These are phyloP conservation scores for Coemansia sp. DNA, from an alignment of 192 early-diverging fungal species.

Conservation along the genomic window DNA sequence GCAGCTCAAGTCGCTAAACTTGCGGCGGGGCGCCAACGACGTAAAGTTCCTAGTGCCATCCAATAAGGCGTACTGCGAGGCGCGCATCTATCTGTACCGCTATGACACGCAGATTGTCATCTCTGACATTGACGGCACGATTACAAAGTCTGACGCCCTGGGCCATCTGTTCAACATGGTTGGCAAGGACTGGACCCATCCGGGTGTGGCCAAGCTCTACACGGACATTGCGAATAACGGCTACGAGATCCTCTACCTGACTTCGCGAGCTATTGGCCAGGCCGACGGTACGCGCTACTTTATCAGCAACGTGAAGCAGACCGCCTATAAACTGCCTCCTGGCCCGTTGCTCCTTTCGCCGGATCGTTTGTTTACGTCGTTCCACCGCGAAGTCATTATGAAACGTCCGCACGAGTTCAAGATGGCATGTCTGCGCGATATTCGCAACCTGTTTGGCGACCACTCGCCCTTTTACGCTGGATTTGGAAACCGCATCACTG, in stretches of 20 bases:
- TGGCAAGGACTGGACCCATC: constrained; percentile 97
- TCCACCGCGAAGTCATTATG: constrained; percentile 94
- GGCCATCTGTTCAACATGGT: constrained; percentile 98
- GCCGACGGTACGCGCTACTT: constrained; percentile 90
- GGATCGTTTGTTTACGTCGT: constrained; percentile 86
- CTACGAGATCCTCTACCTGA: constrained; percentile 93
- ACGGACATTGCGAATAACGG: constrained; percentile 92
- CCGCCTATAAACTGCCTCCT: constrained; percentile 81
- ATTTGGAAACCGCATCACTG: constrained; percentile 96
- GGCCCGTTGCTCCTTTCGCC: constrained; percentile 96
- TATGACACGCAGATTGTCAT: constrained; percentile 85
- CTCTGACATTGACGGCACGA: constrained; percentile 98
- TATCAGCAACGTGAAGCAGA: constrained; percentile 85
- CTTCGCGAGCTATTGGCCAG: constrained; percentile 94
- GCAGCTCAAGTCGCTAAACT: constrained; percentile 76
- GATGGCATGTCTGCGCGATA: constrained; percentile 91
- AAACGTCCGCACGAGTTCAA: constrained; percentile 96
- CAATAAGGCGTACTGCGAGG: constrained; percentile 69
- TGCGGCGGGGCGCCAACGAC: constrained; percentile 85
- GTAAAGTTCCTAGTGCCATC: constrained; percentile 86
- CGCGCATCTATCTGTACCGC: constrained; percentile 88
- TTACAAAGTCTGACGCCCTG: constrained; percentile 95
- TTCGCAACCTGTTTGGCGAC: constrained; percentile 82
- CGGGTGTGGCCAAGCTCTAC: constrained; percentile 93
- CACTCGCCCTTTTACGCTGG: constrained; percentile 91